Evolutionary conservation across 768 basidiomycete species (phyloP).

Genomic region (Omphalotus guepiniiformis): DNA sequence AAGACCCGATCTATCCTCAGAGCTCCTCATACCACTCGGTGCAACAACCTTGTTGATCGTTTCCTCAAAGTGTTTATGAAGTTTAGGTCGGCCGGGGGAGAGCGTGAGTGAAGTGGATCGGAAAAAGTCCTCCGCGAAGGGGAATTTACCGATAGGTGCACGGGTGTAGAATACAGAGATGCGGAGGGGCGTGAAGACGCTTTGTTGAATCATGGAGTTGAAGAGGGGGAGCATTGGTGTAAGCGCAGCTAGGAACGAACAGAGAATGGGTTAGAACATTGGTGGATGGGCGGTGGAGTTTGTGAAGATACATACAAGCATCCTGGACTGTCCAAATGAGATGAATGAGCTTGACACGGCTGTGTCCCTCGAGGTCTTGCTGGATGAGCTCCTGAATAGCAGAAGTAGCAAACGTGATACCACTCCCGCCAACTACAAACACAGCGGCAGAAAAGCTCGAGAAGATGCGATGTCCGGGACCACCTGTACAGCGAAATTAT

Average conservation of each 20-base stretch:
- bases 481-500: slow-evolving; percentile 32
- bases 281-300: not conserved
- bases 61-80: slow-evolving; percentile 30
- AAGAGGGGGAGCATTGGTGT: slow-evolving; percentile 33
- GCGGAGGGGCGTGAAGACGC: slow-evolving; percentile 23
- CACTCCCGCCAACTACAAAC: slow-evolving; percentile 54
- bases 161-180: slow-evolving; percentile 42
- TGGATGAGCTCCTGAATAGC: slow-evolving; percentile 46
- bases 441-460: slow-evolving; percentile 47
- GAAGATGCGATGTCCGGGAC: slow-evolving; percentile 39
- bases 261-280: not conserved
- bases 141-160: slow-evolving; percentile 21
- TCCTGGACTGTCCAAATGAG: slow-evolving; percentile 47
- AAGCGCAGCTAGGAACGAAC: slow-evolving; percentile 23
- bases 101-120: slow-evolving; percentile 31
- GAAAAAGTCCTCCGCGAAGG: slow-evolving; percentile 27
- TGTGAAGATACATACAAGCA: slow-evolving; percentile 27
- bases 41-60: slow-evolving; percentile 30
- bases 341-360: slow-evolving; percentile 40
- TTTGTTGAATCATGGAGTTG: slow-evolving; percentile 26
- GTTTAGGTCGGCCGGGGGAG: slow-evolving; percentile 37
- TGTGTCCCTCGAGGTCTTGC: slow-evolving; percentile 26
- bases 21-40: slow-evolving; percentile 17
- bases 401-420: slow-evolving; percentile 51
- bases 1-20: slow-evolving; percentile 29